A percentile compares a stretch with the other conserved stretches of the same genome.
Evolutionary conservation across 192 early-diverging fungal species (phyloP).

Genomic region (Dissophora globulifera): DNA sequence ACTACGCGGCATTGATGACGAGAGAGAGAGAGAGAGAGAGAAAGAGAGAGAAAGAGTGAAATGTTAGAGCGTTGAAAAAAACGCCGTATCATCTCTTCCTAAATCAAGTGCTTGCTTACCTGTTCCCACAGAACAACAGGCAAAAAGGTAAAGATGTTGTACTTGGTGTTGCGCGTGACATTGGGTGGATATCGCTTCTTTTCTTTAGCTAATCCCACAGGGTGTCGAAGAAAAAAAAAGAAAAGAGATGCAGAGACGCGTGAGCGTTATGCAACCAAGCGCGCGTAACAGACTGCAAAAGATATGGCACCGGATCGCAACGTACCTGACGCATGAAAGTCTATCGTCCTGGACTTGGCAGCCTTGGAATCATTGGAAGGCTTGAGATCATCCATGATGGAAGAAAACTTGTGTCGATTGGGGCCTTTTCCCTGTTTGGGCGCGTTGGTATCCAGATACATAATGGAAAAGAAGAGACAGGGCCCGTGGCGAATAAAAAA

Average conservation of each 20-base stretch:
- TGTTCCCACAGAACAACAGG: constrained; percentile 87
- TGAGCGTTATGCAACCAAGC: background rate
- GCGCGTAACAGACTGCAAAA: background rate
- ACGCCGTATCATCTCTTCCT: no score
- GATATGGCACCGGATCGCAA: background rate
- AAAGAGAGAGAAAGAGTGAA: background rate
- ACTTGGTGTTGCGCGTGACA: constrained; percentile 89
- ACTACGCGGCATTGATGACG: constrained; percentile 58
- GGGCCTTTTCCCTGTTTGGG: constrained; percentile 27
- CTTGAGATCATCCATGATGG: constrained; percentile 51
- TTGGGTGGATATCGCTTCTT: constrained; percentile 79
- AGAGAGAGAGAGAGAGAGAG: background rate
- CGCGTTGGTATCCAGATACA: background rate
- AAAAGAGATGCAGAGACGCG: constrained; percentile 14
- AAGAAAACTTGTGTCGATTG: constrained; percentile 37
- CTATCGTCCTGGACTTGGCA: constrained; percentile 59
- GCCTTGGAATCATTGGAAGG: constrained; percentile 41
- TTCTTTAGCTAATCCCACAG: constrained; percentile 47
- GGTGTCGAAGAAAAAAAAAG: constrained; percentile 2
- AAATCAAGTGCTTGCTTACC: constrained; percentile 27
- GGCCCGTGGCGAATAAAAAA: background rate
- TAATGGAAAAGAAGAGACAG: background rate
- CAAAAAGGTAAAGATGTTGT: constrained; percentile 82
- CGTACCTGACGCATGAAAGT: constrained; percentile 57
- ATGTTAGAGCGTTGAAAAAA: no score